These are phyloP conservation scores for Suillus placidus DNA, from an alignment of 768 basidiomycete genomes.

Conservation along the genomic window DNA sequence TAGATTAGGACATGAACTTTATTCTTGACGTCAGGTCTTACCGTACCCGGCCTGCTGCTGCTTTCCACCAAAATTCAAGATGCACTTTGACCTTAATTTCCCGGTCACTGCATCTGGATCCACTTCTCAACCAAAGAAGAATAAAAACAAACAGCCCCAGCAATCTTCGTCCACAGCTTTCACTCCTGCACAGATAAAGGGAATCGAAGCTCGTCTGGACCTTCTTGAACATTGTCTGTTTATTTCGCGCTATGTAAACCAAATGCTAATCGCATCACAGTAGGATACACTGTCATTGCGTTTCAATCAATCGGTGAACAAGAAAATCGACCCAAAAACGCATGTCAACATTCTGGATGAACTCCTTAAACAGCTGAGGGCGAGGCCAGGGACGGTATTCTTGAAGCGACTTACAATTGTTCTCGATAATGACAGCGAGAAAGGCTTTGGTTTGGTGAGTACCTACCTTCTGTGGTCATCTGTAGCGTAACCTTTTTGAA, in stretches of 20 bases:
- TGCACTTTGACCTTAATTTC: conserved; percentile 74
- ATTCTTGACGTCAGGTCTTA: not conserved
- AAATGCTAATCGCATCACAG: conserved; percentile 41
- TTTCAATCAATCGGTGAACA: conserved; percentile 73
- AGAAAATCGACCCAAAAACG: conserved; percentile 70
- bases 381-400: conserved; percentile 60
- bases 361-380: conserved; percentile 61
- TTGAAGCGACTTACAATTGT: conserved; percentile 81
- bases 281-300: conserved; percentile 85
- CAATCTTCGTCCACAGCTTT: conserved; percentile 39
- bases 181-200: conserved; percentile 56
- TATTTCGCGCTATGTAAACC: not conserved
- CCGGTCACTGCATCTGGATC: conserved; percentile 40
- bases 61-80: conserved; percentile 22
- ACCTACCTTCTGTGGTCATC: not conserved
- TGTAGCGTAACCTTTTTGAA: not conserved
- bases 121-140: conserved; percentile 27
- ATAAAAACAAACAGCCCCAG: conserved; percentile 40
- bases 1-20: not conserved
- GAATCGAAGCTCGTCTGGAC: conserved; percentile 66
- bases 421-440: conserved; percentile 83
- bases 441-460: conserved; percentile 78
- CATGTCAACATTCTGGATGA: conserved; percentile 66
- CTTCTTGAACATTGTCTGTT: conserved; percentile 72
- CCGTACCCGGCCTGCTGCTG: too few species aligned